Percentiles rank a stretch among this genome's conserved stretches.
These are phyloP conservation scores for Citrus unshiu DNA, from an alignment of 345 rosid genomes.

Conservation along the genomic window DNA sequence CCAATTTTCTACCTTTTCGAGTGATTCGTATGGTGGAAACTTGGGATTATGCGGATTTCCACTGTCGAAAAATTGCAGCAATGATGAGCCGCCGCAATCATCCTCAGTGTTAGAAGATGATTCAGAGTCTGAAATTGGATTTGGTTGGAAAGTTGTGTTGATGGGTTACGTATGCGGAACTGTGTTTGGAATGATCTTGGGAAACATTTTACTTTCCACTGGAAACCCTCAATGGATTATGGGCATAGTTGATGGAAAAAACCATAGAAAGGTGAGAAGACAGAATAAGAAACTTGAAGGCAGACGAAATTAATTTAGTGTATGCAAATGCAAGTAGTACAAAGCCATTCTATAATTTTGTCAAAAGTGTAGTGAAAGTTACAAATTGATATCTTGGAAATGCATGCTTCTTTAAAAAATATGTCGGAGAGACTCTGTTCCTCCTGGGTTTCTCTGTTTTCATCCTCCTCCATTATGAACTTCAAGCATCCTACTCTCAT, in stretches of 20 bases:
- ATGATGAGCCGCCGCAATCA: not conserved
- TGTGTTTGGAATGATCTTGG: slow-evolving; percentile 5
- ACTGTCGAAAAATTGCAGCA: not conserved
- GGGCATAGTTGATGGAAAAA: not conserved
- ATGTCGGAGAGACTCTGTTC: too few species aligned
- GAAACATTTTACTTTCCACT: slow-evolving; percentile 1
- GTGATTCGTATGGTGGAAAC: slow-evolving; percentile 8
- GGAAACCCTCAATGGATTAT: slow-evolving; percentile 16
- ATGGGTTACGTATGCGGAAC: slow-evolving; percentile 20
- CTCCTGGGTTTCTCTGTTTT: too few species aligned
- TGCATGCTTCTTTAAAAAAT: too few species aligned
- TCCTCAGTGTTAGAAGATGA: not conserved
- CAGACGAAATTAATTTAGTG: not conserved
- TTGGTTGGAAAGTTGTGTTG: slow-evolving; percentile 7
- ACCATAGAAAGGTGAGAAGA: not conserved
- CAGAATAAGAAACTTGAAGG: too few species aligned
- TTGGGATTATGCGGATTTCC: slow-evolving; percentile 21
- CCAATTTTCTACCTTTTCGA: not conserved
- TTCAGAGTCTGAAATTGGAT: too few species aligned
- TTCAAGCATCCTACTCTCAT: too few species aligned
- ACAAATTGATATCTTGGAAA: too few species aligned
- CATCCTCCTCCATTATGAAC: too few species aligned
- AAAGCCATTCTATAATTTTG: too few species aligned
- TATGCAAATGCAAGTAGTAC: not conserved
- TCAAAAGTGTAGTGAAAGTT: too few species aligned